These are phyloP conservation scores for Sclerotinia borealis DNA, from an alignment of 2,329 filamentous ascomycete genomes.

Conservation along the genomic window DNA sequence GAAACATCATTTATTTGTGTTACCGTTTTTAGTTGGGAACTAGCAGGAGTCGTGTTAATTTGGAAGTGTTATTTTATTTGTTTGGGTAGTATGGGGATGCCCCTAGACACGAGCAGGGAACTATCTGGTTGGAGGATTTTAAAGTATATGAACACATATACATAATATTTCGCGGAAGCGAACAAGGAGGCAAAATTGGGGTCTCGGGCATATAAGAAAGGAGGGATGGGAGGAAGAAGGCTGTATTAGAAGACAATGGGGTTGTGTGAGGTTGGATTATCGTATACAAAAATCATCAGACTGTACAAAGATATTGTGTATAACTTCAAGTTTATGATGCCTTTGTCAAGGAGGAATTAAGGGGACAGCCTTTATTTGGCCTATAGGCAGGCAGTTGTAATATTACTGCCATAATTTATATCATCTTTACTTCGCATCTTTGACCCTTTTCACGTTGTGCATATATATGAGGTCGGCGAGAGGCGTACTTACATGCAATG, in stretches of 20 bases:
- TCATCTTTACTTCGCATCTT: not conserved
- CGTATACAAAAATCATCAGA: constrained; percentile 16
- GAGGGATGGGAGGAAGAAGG: not conserved
- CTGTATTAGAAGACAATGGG: constrained; percentile 1
- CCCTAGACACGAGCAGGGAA: not conserved
- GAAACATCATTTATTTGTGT: constrained; percentile 8
- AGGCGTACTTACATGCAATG: not conserved
- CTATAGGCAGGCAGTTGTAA: not conserved
- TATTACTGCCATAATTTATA: constrained; percentile 2
- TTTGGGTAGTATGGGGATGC: not conserved
- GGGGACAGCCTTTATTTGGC: not conserved
- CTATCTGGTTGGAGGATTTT: not conserved
- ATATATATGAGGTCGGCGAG: not conserved
- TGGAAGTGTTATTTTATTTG: constrained; percentile 6
- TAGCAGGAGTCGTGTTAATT: constrained; percentile 4
- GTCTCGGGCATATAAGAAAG: not conserved
- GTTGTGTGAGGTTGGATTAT: not conserved
- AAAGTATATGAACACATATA: not conserved
- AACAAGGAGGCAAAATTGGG: not conserved
- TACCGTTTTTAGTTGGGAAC: constrained; percentile 8
- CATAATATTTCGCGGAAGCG: not conserved
- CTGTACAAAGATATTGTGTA: constrained; percentile 15
- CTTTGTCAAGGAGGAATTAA: constrained; percentile 5
- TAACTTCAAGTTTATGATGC: not conserved
- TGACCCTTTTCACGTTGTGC: not conserved